A percentile compares a stretch with the other conserved stretches of the same genome.
Evolutionary conservation across 2,329 filamentous ascomycete genomes (phyloP).

Genomic region (Colletotrichum zoysiae): DNA sequence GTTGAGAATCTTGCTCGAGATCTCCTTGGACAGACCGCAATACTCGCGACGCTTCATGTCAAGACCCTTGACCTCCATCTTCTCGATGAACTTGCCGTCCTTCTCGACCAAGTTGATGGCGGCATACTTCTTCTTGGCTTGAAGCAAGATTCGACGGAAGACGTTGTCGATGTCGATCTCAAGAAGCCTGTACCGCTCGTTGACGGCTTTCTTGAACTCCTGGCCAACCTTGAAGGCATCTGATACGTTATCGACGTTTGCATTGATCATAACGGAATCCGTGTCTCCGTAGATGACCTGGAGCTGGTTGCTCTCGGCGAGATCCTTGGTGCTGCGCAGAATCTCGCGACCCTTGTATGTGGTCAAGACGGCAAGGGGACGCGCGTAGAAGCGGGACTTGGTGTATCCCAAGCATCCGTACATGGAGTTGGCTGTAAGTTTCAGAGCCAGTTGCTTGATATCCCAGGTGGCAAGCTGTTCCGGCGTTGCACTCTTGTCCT

Average conservation of each 20-base stretch:
- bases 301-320: constrained; percentile 90
- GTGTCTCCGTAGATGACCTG: constrained; percentile 99
- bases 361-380: constrained; percentile 93
- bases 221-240: constrained; percentile 92
- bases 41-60: constrained; percentile 99
- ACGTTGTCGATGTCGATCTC: constrained; percentile 99
- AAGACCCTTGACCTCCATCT: constrained; percentile 97
- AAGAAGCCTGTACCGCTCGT: constrained; percentile 89
- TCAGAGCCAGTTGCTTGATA: constrained; percentile 96
- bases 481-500: constrained; percentile 85
- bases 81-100: constrained; percentile 90
- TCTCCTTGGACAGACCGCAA: constrained; percentile 94
- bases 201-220: constrained; percentile 95
- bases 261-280: constrained; percentile 99
- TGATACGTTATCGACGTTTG: constrained; percentile 92
- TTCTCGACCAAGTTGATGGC: constrained; percentile 93
- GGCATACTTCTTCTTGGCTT: constrained; percentile 99
- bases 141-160: constrained; percentile 91
- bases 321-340: constrained; percentile 92
- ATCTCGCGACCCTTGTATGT: constrained; percentile 99
- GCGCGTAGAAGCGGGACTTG: constrained; percentile 96
- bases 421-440: constrained; percentile 99
- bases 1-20: constrained; percentile 89
- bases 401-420: constrained; percentile 98
- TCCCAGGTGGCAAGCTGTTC: constrained; percentile 96